Conservation (phyloP, 129 eudicot genomes). For the Rutidosis leptorrhynchoides region DNA sequence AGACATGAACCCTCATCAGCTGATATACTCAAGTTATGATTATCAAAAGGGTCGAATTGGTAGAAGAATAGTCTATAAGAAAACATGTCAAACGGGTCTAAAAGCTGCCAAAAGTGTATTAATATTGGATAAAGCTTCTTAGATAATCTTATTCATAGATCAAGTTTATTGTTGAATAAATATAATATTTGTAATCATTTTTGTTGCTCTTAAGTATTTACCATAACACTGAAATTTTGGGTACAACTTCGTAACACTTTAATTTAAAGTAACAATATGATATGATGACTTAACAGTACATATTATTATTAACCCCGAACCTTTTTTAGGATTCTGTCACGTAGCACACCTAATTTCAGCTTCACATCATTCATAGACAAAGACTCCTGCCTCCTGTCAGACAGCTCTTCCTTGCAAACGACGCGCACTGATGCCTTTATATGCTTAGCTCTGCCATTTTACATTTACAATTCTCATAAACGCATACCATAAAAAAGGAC, state of each 20-base stretch:
- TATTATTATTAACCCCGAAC: constrained; percentile 38
- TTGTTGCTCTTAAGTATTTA: too few species aligned
- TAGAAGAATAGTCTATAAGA: background rate
- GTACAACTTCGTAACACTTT: background rate
- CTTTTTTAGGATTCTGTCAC: constrained; percentile 58
- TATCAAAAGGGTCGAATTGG: background rate
- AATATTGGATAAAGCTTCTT: background rate
- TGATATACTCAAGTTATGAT: background rate
- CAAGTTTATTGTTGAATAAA: too few species aligned
- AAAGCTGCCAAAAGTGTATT: too few species aligned
- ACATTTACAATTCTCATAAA: background rate
- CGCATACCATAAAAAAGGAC: background rate
- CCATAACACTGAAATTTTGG: too few species aligned
- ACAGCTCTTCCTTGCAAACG: constrained; percentile 42
- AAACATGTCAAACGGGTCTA: background rate
- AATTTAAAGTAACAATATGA: too few species aligned
- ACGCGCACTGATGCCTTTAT: constrained; percentile 54
- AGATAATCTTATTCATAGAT: too few species aligned
- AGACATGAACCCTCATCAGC: too few species aligned
- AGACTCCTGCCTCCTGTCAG: constrained; percentile 37
- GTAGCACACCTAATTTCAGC: constrained; percentile 30
- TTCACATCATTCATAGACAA: constrained; percentile 32
- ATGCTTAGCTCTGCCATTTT: constrained; percentile 69
- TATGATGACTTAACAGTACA: too few species aligned
- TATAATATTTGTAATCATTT: too few species aligned